Conservation (phyloP, 306 rosid species). For the Rosa chinensis region DNA sequence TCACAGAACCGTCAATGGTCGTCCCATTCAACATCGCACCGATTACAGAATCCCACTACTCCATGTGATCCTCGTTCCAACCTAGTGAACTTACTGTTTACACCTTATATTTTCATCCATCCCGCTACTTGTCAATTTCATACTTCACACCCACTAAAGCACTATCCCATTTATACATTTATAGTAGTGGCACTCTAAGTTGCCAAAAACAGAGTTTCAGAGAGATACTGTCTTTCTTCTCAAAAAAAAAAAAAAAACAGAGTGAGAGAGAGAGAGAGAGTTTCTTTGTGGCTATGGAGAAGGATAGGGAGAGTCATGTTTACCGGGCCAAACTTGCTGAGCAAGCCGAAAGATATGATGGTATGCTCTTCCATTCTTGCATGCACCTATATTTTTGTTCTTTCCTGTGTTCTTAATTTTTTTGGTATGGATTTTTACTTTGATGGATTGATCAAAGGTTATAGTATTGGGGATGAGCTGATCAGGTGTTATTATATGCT, state of each 20-base stretch:
- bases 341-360: conserved; percentile 50
- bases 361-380: conserved; percentile 27
- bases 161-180: background rate
- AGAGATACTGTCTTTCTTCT: background rate
- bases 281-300: conserved; percentile 27
- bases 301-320: conserved; percentile 35
- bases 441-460: background rate
- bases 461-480: background rate
- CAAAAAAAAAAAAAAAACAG: too few relatives aligned
- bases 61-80: background rate
- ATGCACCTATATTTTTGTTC: background rate
- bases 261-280: background rate
- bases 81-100: background rate
- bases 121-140: background rate
- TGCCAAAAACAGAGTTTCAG: background rate
- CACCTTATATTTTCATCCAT: background rate
- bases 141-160: background rate
- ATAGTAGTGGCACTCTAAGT: background rate
- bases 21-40: conserved; percentile 7
- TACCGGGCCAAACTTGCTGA: conserved; percentile 47
- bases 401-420: too few relatives aligned
- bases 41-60: background rate
- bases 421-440: background rate
- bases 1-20: background rate
- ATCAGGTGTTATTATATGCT: background rate